A percentile compares a stretch with the other conserved stretches of the same genome.
phyloP scores from a whole-genome alignment of 495 filamentous ascomycete species.

The Penicillium tannophilum region DNA sequence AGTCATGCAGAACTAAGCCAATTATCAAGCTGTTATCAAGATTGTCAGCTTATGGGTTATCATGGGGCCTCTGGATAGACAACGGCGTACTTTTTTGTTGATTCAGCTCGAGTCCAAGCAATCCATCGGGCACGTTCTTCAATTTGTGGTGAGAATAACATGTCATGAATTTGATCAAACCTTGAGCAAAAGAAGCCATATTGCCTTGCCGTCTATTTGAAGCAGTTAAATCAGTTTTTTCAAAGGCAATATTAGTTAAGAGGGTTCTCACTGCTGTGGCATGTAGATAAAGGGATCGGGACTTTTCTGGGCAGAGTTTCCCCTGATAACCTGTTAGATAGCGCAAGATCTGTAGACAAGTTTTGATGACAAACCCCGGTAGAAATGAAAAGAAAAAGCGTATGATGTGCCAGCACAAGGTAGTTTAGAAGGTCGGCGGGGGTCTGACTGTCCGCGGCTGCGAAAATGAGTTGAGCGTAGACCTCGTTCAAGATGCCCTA shows the following conservation, averaged over 20 bases:
- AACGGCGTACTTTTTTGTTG: constrained; percentile 11
- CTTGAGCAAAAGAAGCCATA: constrained; percentile 11
- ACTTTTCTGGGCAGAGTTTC: constrained; percentile 6
- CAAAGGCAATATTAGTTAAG: background rate
- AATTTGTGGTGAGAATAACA: background rate
- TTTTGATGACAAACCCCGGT: constrained; percentile 6
- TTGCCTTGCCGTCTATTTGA: constrained; percentile 6
- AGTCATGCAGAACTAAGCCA: constrained; percentile 15
- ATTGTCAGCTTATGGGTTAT: background rate
- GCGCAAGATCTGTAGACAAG: background rate
- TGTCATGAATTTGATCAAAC: background rate
- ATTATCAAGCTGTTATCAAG: constrained; percentile 10
- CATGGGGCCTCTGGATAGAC: background rate
- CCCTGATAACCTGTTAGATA: constrained; percentile 2
- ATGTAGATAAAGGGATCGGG: constrained; percentile 4
- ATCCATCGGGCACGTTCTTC: constrained; percentile 6
- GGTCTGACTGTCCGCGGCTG: background rate
- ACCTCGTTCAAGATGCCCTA: constrained; percentile 7
- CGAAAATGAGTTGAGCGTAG: background rate
- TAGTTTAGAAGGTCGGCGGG: background rate
- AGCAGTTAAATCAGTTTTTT: background rate
- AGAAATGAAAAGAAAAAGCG: constrained; percentile 15
- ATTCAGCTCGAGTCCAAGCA: constrained; percentile 14
- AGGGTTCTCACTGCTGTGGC: background rate
- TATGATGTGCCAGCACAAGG: constrained; percentile 12